Evolutionary conservation across 257 asterid genomes (phyloP).

Genomic region (Primulina tabacum): DNA sequence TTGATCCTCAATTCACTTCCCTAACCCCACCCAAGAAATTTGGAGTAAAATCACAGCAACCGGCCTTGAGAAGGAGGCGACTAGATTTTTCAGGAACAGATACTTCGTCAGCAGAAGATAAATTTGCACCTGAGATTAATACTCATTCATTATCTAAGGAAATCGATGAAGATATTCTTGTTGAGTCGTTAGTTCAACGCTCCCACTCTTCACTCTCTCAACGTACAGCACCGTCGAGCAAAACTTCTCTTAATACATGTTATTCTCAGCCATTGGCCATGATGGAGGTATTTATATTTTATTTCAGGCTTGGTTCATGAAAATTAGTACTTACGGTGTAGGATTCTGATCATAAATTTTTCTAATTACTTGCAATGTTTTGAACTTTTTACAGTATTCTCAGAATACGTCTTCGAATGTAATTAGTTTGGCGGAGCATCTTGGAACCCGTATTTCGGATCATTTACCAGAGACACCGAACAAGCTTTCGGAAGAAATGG

Average conservation of each 20-base stretch:
- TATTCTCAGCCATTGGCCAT: slow-evolving; percentile 93
- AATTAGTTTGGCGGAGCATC: slow-evolving; percentile 93
- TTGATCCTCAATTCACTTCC: slow-evolving; percentile 64
- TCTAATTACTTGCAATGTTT: slow-evolving; percentile 3
- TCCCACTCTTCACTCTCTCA: slow-evolving; percentile 83
- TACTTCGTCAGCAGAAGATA: slow-evolving; percentile 35
- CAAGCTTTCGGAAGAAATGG: slow-evolving; percentile 93
- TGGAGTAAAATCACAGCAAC: slow-evolving; percentile 47
- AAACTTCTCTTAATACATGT: slow-evolving; percentile 74
- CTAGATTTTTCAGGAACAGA: slow-evolving; percentile 67
- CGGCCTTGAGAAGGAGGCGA: slow-evolving; percentile 70
- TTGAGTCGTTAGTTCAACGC: slow-evolving; percentile 63
- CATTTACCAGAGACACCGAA: slow-evolving; percentile 79
- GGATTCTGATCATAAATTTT: background rate
- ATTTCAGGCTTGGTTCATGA: background rate
- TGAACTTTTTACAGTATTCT: slow-evolving; percentile 50
- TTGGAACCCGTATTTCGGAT: slow-evolving; percentile 83
- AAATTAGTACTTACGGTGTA: background rate
- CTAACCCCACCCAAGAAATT: slow-evolving; percentile 52
- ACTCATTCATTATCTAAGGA: slow-evolving; percentile 35
- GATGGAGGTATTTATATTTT: slow-evolving; percentile 64
- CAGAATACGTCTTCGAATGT: slow-evolving; percentile 62
- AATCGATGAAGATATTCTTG: slow-evolving; percentile 45
- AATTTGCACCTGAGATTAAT: slow-evolving; percentile 32
- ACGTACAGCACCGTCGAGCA: slow-evolving; percentile 42